Evolutionary conservation across 768 basidiomycete genomes (phyloP).

Genomic region (Tricholoma furcatifolium): DNA sequence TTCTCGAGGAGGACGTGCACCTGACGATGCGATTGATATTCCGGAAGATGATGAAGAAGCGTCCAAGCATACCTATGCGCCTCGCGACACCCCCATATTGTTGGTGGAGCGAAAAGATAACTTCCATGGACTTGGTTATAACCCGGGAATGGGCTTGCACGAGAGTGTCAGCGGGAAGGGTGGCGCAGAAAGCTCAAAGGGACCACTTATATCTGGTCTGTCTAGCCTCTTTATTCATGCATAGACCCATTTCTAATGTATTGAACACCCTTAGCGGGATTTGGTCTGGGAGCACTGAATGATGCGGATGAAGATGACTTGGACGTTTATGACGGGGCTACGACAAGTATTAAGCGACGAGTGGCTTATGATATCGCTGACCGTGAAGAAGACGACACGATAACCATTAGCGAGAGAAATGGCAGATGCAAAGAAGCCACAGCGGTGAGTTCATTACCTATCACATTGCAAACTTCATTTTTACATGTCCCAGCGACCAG

Average conservation of each 20-base stretch:
- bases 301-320: slow-evolving; percentile 94
- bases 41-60: slow-evolving; percentile 78
- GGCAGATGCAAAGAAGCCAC: slow-evolving; percentile 20
- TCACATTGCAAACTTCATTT: slow-evolving; percentile 6
- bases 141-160: slow-evolving; percentile 58
- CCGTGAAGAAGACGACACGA: slow-evolving; percentile 60
- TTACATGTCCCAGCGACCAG: slow-evolving; percentile 34
- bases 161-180: slow-evolving; percentile 50
- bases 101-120: slow-evolving; percentile 70
- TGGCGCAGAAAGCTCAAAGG: slow-evolving; percentile 27
- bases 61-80: slow-evolving; percentile 83
- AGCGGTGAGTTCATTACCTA: slow-evolving; percentile 26
- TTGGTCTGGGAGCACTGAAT: slow-evolving; percentile 86
- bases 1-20: slow-evolving; percentile 27
- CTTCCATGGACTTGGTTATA: slow-evolving; percentile 79
- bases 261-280: slow-evolving; percentile 55
- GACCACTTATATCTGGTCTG: slow-evolving; percentile 59
- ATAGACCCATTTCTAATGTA: background rate
- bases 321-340: slow-evolving; percentile 69
- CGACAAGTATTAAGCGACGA: slow-evolving; percentile 38
- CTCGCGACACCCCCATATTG: slow-evolving; percentile 71
- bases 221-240: background rate
- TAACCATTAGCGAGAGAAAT: slow-evolving; percentile 37
- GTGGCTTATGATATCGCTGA: slow-evolving; percentile 68
- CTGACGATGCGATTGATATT: slow-evolving; percentile 32